Base-by-base conservation (phyloP, 352 stramenopile genomes). In the Globisporangium cylindrosporum region DNA sequence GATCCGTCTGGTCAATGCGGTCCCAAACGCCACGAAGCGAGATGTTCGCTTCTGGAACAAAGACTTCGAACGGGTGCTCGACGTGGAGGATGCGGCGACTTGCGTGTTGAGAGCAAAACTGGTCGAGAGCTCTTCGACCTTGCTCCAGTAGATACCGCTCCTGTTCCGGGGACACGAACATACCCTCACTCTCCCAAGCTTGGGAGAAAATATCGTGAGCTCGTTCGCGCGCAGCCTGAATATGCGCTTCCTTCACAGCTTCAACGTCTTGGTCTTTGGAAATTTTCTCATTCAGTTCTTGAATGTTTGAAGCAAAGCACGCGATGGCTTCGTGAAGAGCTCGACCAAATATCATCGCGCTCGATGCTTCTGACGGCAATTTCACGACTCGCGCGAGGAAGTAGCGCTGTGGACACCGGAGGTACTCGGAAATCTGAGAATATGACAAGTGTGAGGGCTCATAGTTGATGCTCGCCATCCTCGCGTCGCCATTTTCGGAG, bases 341-440 rank as follows among this genome's bases (percentile, higher is more conserved):
- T 5, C 83, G 77, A 2, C 88, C 88, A 43, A 86, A 95, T 66
- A 92, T 86, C 81, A 95, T 92, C 0, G 83, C 72, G 41, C 76
- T 77, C 4, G 80, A 87, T 12, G 77, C 38, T 29, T 87, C 71
- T 9, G 73, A 73, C 34, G 80, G 66, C 5, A 92, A 64, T 62
- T 82, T 89, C 73, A 90, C 82, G 18, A 83, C 78, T 8, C 88
- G 86, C n/a, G 75, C 65, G 36, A 95, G 67, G 61, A 89, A 94
- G 66, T 95, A 95, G 10, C 84, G 78, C 34, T 94, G 83, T 8
- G 88, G 88, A 70, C 88, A 95, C 18, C 88, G 83, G 20, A 84
- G 69, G 57, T 93, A 95, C 73, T 94, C 84, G 25, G 80, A 77
- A 48, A 95, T 89, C 56, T 95, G 88, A 12, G 88, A 88, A 59